Evolutionary conservation across 2,329 filamentous ascomycete genomes (phyloP).

Genomic region (Sclerotinia borealis): DNA sequence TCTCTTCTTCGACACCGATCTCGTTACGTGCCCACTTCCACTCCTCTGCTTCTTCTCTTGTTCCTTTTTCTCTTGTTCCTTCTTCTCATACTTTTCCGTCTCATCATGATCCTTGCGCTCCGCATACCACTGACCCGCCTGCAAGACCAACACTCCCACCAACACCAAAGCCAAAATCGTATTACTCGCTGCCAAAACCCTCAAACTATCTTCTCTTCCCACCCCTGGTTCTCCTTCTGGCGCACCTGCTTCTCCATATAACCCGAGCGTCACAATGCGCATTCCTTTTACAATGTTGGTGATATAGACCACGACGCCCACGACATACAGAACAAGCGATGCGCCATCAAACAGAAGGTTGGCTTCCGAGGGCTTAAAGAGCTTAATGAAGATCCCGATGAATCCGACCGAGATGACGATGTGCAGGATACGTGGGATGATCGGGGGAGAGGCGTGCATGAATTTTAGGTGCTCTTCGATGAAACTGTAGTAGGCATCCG

Average conservation of each 20-base stretch:
- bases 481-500: conserved; percentile 68
- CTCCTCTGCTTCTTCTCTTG: conserved; percentile 31
- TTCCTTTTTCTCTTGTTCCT: conserved; percentile 42
- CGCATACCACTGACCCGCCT: conserved; percentile 98
- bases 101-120: conserved; percentile 89
- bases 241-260: conserved; percentile 40
- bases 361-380: conserved; percentile 87
- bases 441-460: conserved; percentile 81
- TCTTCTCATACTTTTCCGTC: conserved; percentile 56
- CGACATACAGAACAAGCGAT: conserved; percentile 66
- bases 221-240: conserved; percentile 59
- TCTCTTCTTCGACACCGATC: conserved; percentile 34
- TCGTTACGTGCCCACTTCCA: conserved; percentile 19
- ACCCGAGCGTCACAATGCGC: conserved; percentile 69
- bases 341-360: conserved; percentile 92
- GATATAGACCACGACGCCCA: conserved; percentile 87
- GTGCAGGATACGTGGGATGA: conserved; percentile 90
- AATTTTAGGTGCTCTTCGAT: conserved; percentile 88
- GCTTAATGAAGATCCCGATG: conserved; percentile 84
- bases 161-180: conserved; percentile 91
- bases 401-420: conserved; percentile 86
- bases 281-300: conserved; percentile 96
- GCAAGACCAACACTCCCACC: conserved; percentile 83
- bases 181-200: conserved; percentile 89
- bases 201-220: conserved; percentile 79